Evolutionary conservation across 768 basidiomycete genomes (phyloP).

Genomic region (Pleurotus sapidus): DNA sequence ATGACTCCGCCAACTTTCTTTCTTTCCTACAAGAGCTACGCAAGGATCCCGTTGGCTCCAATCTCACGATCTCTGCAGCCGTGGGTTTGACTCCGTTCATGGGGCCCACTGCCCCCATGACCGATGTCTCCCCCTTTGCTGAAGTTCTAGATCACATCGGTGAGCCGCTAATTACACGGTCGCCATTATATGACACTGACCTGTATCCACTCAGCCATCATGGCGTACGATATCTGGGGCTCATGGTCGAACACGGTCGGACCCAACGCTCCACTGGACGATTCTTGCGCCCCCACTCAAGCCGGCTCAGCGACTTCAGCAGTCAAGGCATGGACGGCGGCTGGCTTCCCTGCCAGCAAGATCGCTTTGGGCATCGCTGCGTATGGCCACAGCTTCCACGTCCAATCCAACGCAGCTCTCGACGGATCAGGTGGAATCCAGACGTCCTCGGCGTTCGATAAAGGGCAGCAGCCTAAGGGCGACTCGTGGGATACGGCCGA

Average conservation of each 20-base stretch:
- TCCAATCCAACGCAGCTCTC: conserved; percentile 43
- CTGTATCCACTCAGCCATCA: conserved; percentile 27
- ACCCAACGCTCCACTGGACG: conserved; percentile 85
- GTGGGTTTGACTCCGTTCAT: conserved; percentile 38
- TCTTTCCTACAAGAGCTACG: conserved; percentile 76
- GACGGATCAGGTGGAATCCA: conserved; percentile 27
- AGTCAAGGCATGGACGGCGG: conserved; percentile 66
- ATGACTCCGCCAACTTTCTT: conserved; percentile 78
- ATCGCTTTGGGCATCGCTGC: conserved; percentile 81
- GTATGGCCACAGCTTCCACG: conserved; percentile 80
- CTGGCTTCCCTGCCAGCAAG: conserved; percentile 66
- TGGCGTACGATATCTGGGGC: conserved; percentile 76
- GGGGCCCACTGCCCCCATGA: conserved; percentile 42
- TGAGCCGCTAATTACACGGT: neutral
- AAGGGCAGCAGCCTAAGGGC: conserved; percentile 45
- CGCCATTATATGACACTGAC: neutral
- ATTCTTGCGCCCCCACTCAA: conserved; percentile 69
- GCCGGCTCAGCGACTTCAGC: conserved; percentile 76
- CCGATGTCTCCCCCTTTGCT: conserved; percentile 72
- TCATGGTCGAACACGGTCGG: conserved; percentile 66
- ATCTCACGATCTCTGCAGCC: conserved; percentile 57
- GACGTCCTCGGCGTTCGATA: conserved; percentile 53
- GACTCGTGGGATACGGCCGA: conserved; percentile 62
- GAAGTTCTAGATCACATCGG: conserved; percentile 51
- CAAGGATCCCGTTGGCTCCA: conserved; percentile 43